Base-by-base conservation (phyloP, 1,284 basidiomycete species). In the Microbotryum scabiosae region DNA sequence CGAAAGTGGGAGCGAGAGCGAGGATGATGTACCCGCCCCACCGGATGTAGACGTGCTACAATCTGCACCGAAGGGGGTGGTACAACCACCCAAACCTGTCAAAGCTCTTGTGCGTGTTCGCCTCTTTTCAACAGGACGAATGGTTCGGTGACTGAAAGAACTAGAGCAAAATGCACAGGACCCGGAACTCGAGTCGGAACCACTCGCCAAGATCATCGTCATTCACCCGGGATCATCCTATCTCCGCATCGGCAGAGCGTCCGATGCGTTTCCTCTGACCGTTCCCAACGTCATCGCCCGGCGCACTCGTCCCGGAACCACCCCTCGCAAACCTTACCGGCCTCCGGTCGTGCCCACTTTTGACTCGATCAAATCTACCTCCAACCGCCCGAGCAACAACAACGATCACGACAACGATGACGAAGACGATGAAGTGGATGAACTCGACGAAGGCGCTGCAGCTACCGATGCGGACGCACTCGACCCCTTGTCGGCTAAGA, bases 141-240 rank as follows among this genome's bases (percentile, higher is more conserved):
- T 30, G 1, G 3, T 2, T 14, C 18, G 30, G 30, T 52, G 12
- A 23, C 47, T 25, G 49, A 25, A 25, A 4, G 26, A 7, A 23
- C 36, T 6, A 21, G 21, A 14, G 28, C 18, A 4, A 3, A 21
- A 20, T 18, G 25, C 16, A 6, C 36, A 21, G 7, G 16, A n/a
- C 25, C 4, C 43, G 28, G 43, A 20, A 8, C 20, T 23, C 20
- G 36, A 25, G 23, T 25, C 43, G n/a, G 66, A 68, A 41, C 59
- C 61, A 0, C 57, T 60, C 30, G 28, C 55, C 16, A 74, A 70
- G 46, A 80, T 77, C 25, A 76, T 99, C 60, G 86, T 99, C 45
- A 88, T 99, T 59, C 96, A 99, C 71, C 91, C 90, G 2, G 96
- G 96, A 26, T 93, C 92, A 2, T 82, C 88, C 30, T 86, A 80